phyloP scores from a whole-genome alignment of 139 green algal species.

The Picochlorum sp. region DNA sequence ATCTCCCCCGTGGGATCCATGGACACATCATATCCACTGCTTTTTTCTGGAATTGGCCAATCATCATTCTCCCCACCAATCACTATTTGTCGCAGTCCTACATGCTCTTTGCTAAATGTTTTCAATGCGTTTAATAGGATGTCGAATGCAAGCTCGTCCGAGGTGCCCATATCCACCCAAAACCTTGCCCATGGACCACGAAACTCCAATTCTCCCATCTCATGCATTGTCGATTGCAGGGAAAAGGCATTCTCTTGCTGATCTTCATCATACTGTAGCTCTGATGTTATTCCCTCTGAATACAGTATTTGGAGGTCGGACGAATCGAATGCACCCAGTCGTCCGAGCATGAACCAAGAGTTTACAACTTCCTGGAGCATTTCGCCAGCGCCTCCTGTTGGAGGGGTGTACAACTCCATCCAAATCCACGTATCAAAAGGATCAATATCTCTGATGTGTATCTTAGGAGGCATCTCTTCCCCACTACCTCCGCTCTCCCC shows the following conservation, averaged over 20 bases:
- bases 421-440: slow-evolving; percentile 29
- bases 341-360: slow-evolving; percentile 80
- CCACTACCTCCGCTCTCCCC: slow-evolving; percentile 7
- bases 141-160: slow-evolving; percentile 80
- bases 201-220: slow-evolving; percentile 55
- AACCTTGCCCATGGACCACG: slow-evolving; percentile 45
- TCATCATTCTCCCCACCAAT: slow-evolving; percentile 62
- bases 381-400: slow-evolving; percentile 6
- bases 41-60: slow-evolving; percentile 42
- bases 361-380: slow-evolving; percentile 49
- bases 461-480: slow-evolving; percentile 15
- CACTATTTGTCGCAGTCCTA: slow-evolving; percentile 43
- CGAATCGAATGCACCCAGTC: slow-evolving; percentile 77
- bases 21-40: neutral
- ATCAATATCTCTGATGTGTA: slow-evolving; percentile 12
- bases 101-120: slow-evolving; percentile 63
- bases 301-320: slow-evolving; percentile 71
- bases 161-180: slow-evolving; percentile 77
- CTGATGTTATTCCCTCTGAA: slow-evolving; percentile 38
- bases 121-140: slow-evolving; percentile 77
- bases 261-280: slow-evolving; percentile 56
- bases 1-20: slow-evolving; percentile 4
- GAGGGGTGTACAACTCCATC: slow-evolving; percentile 23
- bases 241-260: neutral
- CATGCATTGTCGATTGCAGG: slow-evolving; percentile 50